Evolutionary conservation across 1,139 yeast genomes (phyloP).

Genomic region (Kodamaea anthophila): DNA sequence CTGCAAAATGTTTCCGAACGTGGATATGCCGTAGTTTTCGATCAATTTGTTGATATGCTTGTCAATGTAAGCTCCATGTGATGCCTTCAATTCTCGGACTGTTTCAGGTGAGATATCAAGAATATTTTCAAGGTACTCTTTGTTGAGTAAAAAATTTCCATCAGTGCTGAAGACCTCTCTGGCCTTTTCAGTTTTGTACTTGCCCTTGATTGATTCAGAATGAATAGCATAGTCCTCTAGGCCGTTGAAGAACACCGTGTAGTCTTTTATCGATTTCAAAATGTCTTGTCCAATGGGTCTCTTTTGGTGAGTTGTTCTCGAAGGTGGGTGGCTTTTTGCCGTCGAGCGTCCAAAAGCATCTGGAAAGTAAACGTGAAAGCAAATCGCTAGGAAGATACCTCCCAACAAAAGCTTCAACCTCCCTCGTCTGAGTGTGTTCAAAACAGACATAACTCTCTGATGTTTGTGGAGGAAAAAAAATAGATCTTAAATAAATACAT

Average conservation of each 20-base stretch:
- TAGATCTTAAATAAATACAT: no score
- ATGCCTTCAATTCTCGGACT: slow-evolving; percentile 23
- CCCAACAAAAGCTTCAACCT: slow-evolving; percentile 9
- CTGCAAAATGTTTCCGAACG: slow-evolving; percentile 34
- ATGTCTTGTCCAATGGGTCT: no score
- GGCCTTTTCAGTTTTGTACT: slow-evolving; percentile 25
- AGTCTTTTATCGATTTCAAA: slow-evolving; percentile 26
- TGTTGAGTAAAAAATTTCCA: slow-evolving; percentile 25
- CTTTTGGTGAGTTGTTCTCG: no score
- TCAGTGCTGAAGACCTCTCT: slow-evolving; percentile 23
- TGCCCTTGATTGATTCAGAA: slow-evolving; percentile 29
- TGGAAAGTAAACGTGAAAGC: no score
- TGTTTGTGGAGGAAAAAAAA: no score
- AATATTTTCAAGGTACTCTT: slow-evolving; percentile 34
- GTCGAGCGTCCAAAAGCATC: no score
- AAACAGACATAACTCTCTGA: no score
- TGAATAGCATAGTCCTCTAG: slow-evolving; percentile 23
- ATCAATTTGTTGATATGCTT: slow-evolving; percentile 26
- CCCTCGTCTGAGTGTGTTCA: slow-evolving; percentile 10
- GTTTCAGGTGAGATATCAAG: slow-evolving; percentile 33
- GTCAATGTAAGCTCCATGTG: slow-evolving; percentile 28
- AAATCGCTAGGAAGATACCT: slow-evolving; percentile 4
- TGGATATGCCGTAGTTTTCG: slow-evolving; percentile 24
- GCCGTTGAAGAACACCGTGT: slow-evolving; percentile 26
- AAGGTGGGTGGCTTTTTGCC: no score